Conservation (phyloP, 2,329 filamentous ascomycete genomes). For the Cladosporium halotolerans region DNA sequence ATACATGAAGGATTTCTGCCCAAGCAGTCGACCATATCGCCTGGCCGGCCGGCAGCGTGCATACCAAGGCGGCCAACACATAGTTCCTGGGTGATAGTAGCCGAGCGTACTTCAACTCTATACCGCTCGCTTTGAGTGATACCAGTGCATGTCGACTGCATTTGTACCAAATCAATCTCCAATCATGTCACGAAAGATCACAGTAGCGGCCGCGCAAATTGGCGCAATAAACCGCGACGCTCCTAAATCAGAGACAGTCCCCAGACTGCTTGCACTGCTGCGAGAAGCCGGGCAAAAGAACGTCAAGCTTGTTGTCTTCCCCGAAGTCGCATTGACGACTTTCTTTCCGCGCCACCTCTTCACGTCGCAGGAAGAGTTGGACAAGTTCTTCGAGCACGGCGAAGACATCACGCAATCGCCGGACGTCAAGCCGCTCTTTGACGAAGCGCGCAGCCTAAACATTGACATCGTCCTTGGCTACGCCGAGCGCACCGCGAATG, state of each 20-base stretch:
- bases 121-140: too few species aligned
- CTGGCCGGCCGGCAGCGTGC: background rate
- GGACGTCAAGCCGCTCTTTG: slow-evolving; percentile 45
- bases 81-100: too few species aligned
- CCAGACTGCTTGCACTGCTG: slow-evolving; percentile 46
- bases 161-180: background rate
- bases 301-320: slow-evolving; percentile 48
- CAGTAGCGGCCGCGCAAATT: slow-evolving; percentile 51
- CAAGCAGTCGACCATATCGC: background rate
- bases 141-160: too few species aligned
- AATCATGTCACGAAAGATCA: slow-evolving; percentile 37
- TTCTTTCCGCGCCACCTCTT: slow-evolving; percentile 50
- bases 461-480: slow-evolving; percentile 51
- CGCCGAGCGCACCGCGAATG: slow-evolving; percentile 43
- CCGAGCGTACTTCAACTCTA: too few species aligned
- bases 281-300: slow-evolving; percentile 39
- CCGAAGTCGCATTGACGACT: slow-evolving; percentile 50
- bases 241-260: slow-evolving; percentile 38
- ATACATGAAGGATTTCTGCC: too few species aligned
- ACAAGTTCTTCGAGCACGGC: slow-evolving; percentile 46
- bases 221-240: slow-evolving; percentile 42
- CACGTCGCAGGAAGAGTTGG: slow-evolving; percentile 34
- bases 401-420: slow-evolving; percentile 38
- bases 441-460: slow-evolving; percentile 39
- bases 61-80: slow-evolving; percentile 7